A percentile compares a stretch with the other conserved stretches of the same genome.
These are phyloP conservation scores for Vinca major DNA, from an alignment of 305 asterid species.

Conservation along the genomic window DNA sequence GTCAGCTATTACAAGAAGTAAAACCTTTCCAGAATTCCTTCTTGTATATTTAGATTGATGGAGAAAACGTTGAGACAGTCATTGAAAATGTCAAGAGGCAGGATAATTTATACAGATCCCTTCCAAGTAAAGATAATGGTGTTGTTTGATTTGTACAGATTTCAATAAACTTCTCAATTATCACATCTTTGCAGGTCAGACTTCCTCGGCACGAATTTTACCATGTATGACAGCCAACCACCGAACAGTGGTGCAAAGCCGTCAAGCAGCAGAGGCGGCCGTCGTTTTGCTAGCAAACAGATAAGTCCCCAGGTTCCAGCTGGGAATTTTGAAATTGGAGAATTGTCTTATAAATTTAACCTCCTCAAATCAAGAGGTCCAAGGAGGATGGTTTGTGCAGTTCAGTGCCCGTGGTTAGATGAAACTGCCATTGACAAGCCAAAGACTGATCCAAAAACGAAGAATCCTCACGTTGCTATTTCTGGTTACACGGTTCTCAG, in stretches of 20 bases:
- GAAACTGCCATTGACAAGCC: conserved; percentile 21
- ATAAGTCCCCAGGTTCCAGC: conserved; percentile 89
- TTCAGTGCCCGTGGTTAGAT: conserved; percentile 38
- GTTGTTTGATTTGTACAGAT: not conserved
- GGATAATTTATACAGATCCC: not conserved
- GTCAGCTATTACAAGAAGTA: not conserved
- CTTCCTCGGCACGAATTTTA: conserved; percentile 84
- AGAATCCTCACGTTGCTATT: conserved; percentile 20
- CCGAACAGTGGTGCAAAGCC: conserved; percentile 80
- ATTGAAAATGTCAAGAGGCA: not conserved
- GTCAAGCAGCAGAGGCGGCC: conserved; percentile 56
- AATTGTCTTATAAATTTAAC: conserved; percentile 70
- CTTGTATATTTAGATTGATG: not conserved
- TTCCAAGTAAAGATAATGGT: not conserved
- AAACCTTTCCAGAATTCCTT: not conserved
- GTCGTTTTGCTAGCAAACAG: conserved; percentile 78
- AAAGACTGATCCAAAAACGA: conserved; percentile 22
- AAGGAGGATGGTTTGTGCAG: conserved; percentile 70
- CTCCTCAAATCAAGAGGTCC: conserved; percentile 92
- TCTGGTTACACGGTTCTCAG: conserved; percentile 40
- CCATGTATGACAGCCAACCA: conserved; percentile 75
- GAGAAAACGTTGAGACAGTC: not conserved
- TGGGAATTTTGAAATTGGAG: conserved; percentile 75
- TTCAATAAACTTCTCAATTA: not conserved
- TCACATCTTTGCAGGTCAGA: conserved; percentile 54